phyloP scores from a whole-genome alignment of 1,284 basidiomycete genomes.

The Ustilago sp. region DNA sequence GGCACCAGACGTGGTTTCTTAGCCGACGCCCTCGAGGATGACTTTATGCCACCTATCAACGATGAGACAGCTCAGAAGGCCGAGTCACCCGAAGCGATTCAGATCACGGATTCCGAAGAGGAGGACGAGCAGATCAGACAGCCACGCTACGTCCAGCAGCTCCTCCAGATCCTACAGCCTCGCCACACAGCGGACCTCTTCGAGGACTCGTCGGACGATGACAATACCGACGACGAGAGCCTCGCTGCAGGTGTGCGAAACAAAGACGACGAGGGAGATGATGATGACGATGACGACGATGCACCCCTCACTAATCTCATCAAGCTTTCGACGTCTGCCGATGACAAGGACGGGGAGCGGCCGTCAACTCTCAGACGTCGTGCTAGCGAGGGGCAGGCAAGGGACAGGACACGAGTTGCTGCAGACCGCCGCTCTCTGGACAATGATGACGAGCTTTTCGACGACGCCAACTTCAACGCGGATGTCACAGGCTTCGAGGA shows the following conservation, averaged over 20 bases:
- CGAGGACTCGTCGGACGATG: neutral
- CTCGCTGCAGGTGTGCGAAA: neutral
- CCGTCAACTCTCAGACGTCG: neutral
- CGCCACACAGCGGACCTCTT: neutral
- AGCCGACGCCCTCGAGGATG: neutral
- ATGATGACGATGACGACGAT: constrained; percentile 8
- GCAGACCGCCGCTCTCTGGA: neutral
- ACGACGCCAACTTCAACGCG: neutral
- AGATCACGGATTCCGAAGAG: neutral
- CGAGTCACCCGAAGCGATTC: neutral
- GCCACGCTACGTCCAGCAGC: neutral
- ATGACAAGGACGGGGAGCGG: neutral
- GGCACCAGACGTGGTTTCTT: neutral
- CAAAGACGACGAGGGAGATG: neutral
- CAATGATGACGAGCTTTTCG: neutral
- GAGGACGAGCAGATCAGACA: neutral
- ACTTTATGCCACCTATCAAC: neutral
- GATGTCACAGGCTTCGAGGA: neutral
- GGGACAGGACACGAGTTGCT: neutral
- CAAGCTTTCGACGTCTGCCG: neutral
- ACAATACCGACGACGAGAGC: neutral
- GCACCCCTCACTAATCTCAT: neutral
- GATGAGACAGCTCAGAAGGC: neutral
- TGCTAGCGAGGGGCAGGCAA: neutral
- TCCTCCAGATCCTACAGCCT: neutral